Evolutionary conservation across 495 filamentous ascomycete species (phyloP), one percentile per base, ranked within the genome.

Genomic region (Penicillium odoratum): DNA sequence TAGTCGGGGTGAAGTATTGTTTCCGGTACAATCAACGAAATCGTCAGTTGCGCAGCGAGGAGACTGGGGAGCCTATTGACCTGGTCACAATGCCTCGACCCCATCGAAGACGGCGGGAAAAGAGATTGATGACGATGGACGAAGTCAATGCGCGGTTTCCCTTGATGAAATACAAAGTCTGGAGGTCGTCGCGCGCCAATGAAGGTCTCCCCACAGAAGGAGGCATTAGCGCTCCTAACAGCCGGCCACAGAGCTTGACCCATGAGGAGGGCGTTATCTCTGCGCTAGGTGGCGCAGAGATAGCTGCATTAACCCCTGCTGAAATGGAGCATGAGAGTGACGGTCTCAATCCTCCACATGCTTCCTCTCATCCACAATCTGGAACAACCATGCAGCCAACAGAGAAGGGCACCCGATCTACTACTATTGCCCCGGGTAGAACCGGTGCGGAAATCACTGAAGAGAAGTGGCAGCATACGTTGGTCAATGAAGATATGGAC

Each of bases 1-100:
- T 98, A 66, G 94, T 98, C 62, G 94, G 94, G 40, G 94, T 98
- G 50, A 98, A 98, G 74, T 98, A 98, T 74, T 98, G 94, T 74
- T 98, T 98, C 71, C 83, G 94, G 51, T 98, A 98, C 71, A 98
- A 98, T 71, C 92, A 95, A 60, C 85, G 94, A 29, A 95, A 95
- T 71, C 89, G 94, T 31, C 85, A 85, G 47, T 74, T 89, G 58
- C 86, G 89, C 52, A 81, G 87, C 58, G 87, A 87, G 58, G 93
- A 96, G 64, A 88, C 93, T 63, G 91, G 87, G 58, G 95, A 97
- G 43, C 89, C 90, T 1, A 96, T 79, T 49, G 90, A 92, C 67
- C 75, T 96, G 57, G 81, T 89, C 53, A 78, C 85, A 56, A 89
- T 97, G 83, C 89, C 90, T 53, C 81, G 89, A 38, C 73, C 85